Percentiles rank a stretch among this genome's conserved stretches.
Evolutionary conservation across 768 basidiomycete genomes (phyloP).

Genomic region (Rubroboletus pulcherrimus): DNA sequence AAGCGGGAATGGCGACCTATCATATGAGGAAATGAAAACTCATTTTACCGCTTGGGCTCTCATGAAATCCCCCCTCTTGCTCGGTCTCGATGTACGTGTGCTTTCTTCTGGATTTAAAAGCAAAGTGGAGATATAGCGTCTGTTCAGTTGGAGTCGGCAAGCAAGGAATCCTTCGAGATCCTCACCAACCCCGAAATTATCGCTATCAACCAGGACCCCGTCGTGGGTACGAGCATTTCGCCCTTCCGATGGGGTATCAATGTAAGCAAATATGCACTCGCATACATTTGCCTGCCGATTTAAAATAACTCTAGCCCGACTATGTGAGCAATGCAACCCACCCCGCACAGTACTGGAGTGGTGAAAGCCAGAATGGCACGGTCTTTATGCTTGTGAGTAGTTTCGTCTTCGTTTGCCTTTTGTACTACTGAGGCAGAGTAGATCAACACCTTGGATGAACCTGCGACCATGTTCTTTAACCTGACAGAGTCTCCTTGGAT

Average conservation of each 20-base stretch:
- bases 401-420: not conserved
- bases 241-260: constrained; percentile 70
- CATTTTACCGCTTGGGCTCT: constrained; percentile 74
- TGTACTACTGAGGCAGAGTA: constrained; percentile 21
- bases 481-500: constrained; percentile 71
- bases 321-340: constrained; percentile 41
- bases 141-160: constrained; percentile 47
- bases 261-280: constrained; percentile 34
- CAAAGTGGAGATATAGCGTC: not conserved
- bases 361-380: constrained; percentile 59
- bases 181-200: constrained; percentile 62
- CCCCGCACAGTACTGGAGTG: constrained; percentile 73
- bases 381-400: constrained; percentile 60
- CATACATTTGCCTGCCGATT: not conserved
- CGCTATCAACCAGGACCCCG: constrained; percentile 66
- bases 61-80: constrained; percentile 64
- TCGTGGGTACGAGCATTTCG: constrained; percentile 55
- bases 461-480: constrained; percentile 57
- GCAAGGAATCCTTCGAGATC: constrained; percentile 49
- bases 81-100: constrained; percentile 52
- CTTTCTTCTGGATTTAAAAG: constrained; percentile 6
- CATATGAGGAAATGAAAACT: constrained; percentile 60
- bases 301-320: constrained; percentile 26
- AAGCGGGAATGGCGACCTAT: constrained; percentile 62
- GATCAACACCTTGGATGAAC: constrained; percentile 58